Evolutionary conservation across 2,329 filamentous ascomycete genomes (phyloP).

Genomic region (Claviceps paspali): DNA sequence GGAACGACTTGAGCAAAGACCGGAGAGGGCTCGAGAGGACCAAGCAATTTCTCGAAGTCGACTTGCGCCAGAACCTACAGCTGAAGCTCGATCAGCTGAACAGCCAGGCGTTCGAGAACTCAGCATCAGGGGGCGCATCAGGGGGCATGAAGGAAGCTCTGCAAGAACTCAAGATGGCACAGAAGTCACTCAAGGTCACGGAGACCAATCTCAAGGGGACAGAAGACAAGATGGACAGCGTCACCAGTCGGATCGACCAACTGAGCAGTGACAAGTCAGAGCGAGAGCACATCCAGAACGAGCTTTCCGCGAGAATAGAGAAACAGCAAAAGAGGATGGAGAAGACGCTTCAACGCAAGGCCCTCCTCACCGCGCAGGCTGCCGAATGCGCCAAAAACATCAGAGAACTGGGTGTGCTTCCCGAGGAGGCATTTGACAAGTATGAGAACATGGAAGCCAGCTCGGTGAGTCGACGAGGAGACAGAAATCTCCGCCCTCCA

Average conservation of each 20-base stretch:
- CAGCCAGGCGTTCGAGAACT: slow-evolving; percentile 55
- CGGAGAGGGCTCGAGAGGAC: slow-evolving; percentile 64
- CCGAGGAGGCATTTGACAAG: slow-evolving; percentile 84
- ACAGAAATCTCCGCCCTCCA: no score
- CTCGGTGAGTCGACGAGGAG: slow-evolving; percentile 35
- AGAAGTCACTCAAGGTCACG: slow-evolving; percentile 50
- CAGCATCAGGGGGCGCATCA: slow-evolving; percentile 40
- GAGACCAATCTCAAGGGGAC: slow-evolving; percentile 56
- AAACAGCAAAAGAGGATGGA: slow-evolving; percentile 82
- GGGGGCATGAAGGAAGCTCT: slow-evolving; percentile 63
- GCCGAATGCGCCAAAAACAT: slow-evolving; percentile 78
- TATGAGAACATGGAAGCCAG: slow-evolving; percentile 74
- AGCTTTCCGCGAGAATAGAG: slow-evolving; percentile 63
- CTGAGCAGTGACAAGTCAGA: slow-evolving; percentile 41
- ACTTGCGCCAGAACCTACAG: slow-evolving; percentile 77
- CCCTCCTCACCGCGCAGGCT: slow-evolving; percentile 59
- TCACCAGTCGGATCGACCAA: slow-evolving; percentile 35
- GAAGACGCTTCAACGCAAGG: slow-evolving; percentile 80
- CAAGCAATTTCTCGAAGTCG: slow-evolving; percentile 73
- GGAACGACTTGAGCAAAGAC: slow-evolving; percentile 57
- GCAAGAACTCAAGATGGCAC: slow-evolving; percentile 65
- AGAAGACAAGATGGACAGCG: slow-evolving; percentile 51
- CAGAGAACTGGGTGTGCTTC: slow-evolving; percentile 79
- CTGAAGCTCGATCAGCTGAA: slow-evolving; percentile 78
- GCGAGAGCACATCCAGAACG: slow-evolving; percentile 57